A percentile compares a stretch with the other conserved stretches of the same genome.
Conservation (phyloP, 371 early-diverging fungal genomes). For the Coemansia sp. region DNA sequence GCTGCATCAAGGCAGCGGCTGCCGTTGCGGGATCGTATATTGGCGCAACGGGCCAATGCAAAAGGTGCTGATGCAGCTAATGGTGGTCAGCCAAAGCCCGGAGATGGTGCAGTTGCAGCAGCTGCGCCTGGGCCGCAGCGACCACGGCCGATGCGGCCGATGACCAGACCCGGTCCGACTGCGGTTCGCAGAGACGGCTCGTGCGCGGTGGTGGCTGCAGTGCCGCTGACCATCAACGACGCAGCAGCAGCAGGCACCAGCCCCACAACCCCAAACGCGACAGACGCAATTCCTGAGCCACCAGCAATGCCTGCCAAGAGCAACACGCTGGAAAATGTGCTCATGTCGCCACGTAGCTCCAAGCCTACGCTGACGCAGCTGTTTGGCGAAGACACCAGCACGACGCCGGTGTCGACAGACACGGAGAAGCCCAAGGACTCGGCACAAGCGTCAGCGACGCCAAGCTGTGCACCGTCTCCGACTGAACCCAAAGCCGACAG, state of each 20-base stretch:
- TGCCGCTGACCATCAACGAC: slow-evolving; percentile 6
- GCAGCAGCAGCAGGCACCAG: neutral
- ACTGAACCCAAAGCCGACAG: neutral
- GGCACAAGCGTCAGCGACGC: slow-evolving; percentile 16
- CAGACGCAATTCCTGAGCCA: slow-evolving; percentile 7
- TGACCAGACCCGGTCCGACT: slow-evolving; percentile 19
- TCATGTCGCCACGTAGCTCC: slow-evolving; percentile 28
- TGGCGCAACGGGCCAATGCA: slow-evolving; percentile 18
- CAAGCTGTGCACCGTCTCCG: slow-evolving; percentile 36
- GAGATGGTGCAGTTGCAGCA: neutral
- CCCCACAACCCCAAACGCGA: neutral
- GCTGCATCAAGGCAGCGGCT: slow-evolving; percentile 32
- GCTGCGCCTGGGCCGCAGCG: slow-evolving; percentile 8
- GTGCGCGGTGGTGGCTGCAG: slow-evolving; percentile 8
- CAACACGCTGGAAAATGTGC: slow-evolving; percentile 25
- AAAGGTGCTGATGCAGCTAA: neutral
- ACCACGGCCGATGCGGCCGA: slow-evolving; percentile 40
- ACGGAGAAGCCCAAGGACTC: slow-evolving; percentile 25
- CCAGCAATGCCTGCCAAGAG: slow-evolving; percentile 11
- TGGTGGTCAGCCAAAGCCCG: neutral
- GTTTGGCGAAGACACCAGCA: slow-evolving; percentile 20
- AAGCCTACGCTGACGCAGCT: slow-evolving; percentile 22
- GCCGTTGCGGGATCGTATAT: slow-evolving; percentile 37
- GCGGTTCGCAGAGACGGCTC: slow-evolving; percentile 26
- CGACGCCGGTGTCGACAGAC: neutral